Evolutionary conservation across 2,329 filamentous ascomycete genomes (phyloP), one percentile per base, ranked within the genome.

Genomic region (Aspergillus novofumigatus): DNA sequence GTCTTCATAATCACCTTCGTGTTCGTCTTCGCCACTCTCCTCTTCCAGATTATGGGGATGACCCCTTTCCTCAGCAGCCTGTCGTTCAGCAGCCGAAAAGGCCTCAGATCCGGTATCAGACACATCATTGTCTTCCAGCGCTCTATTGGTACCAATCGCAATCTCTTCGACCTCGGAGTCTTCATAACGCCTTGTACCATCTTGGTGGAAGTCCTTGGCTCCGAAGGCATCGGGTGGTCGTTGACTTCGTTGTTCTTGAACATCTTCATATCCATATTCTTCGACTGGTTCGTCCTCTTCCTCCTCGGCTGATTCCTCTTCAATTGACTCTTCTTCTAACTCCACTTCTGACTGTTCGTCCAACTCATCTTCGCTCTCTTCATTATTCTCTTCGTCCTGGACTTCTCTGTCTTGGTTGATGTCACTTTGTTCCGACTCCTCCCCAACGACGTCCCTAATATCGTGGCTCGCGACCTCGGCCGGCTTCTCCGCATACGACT

Each of bases 41-140:
- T 26, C 32, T 26, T 59, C 53, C 5, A 51, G 20, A 7, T 8
- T 52, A 49, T 56, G 21, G 52, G 51, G 26, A 14, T 52, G 44
- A 14, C 7, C 14, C 32, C 17, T 11, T 26, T 47, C 44, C 10
- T 32, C 49, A 42, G 14, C 26, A 51, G 38, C 42, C 50, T n/a
- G 25, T 9, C 32, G 17, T 8, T 55, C 29, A 11, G 28, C 42
- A 20, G 28, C 29, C 3, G 52, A 54, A 23, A 38, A 32, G 11
- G 35, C 26, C 21, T 53, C 60, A 14, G 53, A 50, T 26, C 53
- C 28, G n/a, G 49, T 38, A 29, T n/a, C 14, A n/a, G 48, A 38
- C 32, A 32, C 45, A 42, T 47, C 28, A 28, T 75, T 72, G 50
- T 72, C 54, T 21, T 77, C 75, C 69, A 78, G 77, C 38, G 10